A percentile compares a stretch with the other conserved stretches of the same genome.
These are phyloP conservation scores for Glycyrrhiza uralensis DNA, from an alignment of 306 rosid species.

Conservation along the genomic window DNA sequence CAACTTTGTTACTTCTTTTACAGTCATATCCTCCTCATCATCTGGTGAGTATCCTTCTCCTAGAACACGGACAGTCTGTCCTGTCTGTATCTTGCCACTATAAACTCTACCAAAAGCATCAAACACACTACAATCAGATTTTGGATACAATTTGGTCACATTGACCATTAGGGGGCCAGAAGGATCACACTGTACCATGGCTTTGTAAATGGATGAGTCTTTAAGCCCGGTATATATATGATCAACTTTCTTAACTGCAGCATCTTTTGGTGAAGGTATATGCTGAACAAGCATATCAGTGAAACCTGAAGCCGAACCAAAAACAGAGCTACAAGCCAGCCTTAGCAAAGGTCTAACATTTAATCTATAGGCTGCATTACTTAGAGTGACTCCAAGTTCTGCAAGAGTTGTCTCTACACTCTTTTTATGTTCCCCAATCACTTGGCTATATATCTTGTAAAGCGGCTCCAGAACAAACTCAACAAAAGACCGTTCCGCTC, in stretches of 20 bases:
- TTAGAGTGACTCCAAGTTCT: constrained; percentile 88
- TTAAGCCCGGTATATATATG: constrained; percentile 86
- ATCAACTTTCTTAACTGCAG: constrained; percentile 81
- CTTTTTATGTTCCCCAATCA: constrained; percentile 95
- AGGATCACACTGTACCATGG: constrained; percentile 83
- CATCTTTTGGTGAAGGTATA: constrained; percentile 90
- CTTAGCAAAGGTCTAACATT: constrained; percentile 93
- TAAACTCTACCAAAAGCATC: constrained; percentile 98
- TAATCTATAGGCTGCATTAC: constrained; percentile 90
- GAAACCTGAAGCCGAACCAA: constrained; percentile 85
- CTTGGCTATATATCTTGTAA: constrained; percentile 93
- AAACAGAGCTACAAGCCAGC: constrained; percentile 95
- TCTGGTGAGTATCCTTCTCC: constrained; percentile 99
- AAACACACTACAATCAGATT: constrained; percentile 96
- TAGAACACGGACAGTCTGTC: constrained; percentile 84
- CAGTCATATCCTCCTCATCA: constrained; percentile 96
- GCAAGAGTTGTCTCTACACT: constrained; percentile 98
- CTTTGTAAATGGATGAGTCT: constrained; percentile 77
- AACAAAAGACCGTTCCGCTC: constrained; percentile 95
- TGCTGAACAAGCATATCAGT: constrained; percentile 94
- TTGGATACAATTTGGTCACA: constrained; percentile 90
- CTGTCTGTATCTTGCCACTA: constrained; percentile 92
- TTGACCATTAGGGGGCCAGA: constrained; percentile 91
- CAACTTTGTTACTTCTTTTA: constrained; percentile 89
- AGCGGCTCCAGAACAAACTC: constrained; percentile 92